Base-by-base conservation (phyloP, 305 asterid species). In the Fraxinus baroniana region DNA sequence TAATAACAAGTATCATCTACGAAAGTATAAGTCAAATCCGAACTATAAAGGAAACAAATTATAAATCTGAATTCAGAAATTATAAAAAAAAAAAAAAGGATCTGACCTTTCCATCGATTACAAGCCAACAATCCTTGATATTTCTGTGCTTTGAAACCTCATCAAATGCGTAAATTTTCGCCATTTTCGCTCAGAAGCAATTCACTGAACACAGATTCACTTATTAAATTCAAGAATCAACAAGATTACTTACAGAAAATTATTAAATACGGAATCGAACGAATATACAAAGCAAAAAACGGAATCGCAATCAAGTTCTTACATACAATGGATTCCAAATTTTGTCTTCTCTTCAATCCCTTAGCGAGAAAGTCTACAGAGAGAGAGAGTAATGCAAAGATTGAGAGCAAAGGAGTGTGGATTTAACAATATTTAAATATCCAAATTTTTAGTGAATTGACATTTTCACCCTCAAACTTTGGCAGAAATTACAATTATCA, bases 71-170 rank as follows among this genome's bases (percentile, higher is more conserved):
- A 75, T 28, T 66, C 73, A 66, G 4, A 7, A 26, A 41, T 26
- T 26, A 26, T n/a, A 73, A 41, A 3, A 36, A 22, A 32, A 3
- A 49, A 74, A 46, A 5, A 24, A 39, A 35, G 3, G 33, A 62
- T 41, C 49, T 22, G 64, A 85, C 87, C 87, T 85, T 85, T 41
- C 86, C 87, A 30, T 35, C 30, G 55, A 85, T 62, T 10, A 85
- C 39, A 28, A 85, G 85, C 87, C 87, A 85, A 76, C 87, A 85
- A 81, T 85, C 87, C 66, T 81, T 85, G 62, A 70, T 60, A 72
- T 49, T 17, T 62, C 76, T 81, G 81, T 85, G 87, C 79, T 85
- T 81, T 3, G 83, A 71, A 26, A 81, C 87, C 8, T 85, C 85
- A 74, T 81, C 87, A 46, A 81, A 85, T 22, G 15, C 12, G 39